These are phyloP conservation scores for Cicer judaicum DNA, from an alignment of 306 rosid species.

Conservation along the genomic window DNA sequence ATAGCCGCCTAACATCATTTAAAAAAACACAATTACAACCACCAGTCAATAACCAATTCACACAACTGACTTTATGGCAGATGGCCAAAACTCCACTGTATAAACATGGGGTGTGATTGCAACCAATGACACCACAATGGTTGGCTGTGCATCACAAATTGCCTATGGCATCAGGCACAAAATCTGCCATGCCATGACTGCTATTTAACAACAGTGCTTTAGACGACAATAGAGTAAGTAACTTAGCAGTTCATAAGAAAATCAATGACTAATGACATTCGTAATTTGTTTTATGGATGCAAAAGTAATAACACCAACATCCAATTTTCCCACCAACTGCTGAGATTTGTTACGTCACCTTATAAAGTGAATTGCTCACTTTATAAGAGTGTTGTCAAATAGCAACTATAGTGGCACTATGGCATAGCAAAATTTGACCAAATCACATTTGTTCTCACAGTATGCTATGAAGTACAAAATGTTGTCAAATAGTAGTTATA, in stretches of 20 bases:
- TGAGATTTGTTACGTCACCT: not conserved
- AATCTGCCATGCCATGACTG: not conserved
- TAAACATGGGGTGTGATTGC: not conserved
- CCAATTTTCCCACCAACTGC: not conserved
- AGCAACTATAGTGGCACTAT: too few species aligned
- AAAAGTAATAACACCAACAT: not conserved
- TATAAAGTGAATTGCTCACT: not conserved
- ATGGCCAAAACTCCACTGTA: not conserved
- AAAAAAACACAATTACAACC: not conserved
- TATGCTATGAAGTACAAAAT: too few species aligned
- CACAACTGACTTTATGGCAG: not conserved
- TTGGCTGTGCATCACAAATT: not conserved
- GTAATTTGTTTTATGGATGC: not conserved
- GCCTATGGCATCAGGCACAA: not conserved
- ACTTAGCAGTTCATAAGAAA: not conserved
- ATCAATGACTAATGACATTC: not conserved
- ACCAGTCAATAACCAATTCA: conserved; percentile 17
- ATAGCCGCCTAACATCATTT: conserved; percentile 78
- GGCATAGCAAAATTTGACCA: too few species aligned
- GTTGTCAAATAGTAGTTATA: too few species aligned
- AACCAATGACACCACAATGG: not conserved
- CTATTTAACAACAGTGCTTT: not conserved
- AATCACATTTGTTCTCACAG: too few species aligned
- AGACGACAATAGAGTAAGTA: not conserved
- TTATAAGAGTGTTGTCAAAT: not conserved